Conservation (phyloP, 2,329 filamentous ascomycete species). For the Boeremia exigua region DNA sequence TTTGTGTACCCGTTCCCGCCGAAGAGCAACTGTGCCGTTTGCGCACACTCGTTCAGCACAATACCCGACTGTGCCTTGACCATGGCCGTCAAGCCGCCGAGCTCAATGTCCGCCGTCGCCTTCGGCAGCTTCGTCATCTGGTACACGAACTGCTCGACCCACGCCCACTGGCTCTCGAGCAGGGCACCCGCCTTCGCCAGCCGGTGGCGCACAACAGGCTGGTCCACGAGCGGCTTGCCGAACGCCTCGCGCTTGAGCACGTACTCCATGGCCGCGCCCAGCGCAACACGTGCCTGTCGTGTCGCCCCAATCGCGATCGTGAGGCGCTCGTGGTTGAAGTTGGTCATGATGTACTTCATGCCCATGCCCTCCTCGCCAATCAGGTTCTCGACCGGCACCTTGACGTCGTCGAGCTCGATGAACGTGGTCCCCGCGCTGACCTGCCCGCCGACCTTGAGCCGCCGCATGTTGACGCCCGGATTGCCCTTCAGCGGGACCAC, state of each 20-base stretch:
- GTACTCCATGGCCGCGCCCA: slow-evolving; percentile 67
- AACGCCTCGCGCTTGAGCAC: slow-evolving; percentile 71
- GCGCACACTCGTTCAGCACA: slow-evolving; percentile 73
- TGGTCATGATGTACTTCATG: slow-evolving; percentile 77
- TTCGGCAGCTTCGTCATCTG: slow-evolving; percentile 68
- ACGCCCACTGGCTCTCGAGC: slow-evolving; percentile 73
- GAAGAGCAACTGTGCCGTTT: slow-evolving; percentile 72
- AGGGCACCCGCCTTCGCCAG: slow-evolving; percentile 72
- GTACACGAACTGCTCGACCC: slow-evolving; percentile 74
- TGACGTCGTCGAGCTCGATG: slow-evolving; percentile 77
- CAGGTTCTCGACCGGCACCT: slow-evolving; percentile 72
- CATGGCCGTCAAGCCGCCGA: slow-evolving; percentile 75
- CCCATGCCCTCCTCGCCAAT: slow-evolving; percentile 73
- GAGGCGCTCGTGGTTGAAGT: slow-evolving; percentile 81
- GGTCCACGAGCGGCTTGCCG: slow-evolving; percentile 72
- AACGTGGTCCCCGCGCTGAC: slow-evolving; percentile 72
- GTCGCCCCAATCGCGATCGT: slow-evolving; percentile 70
- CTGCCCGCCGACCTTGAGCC: slow-evolving; percentile 71
- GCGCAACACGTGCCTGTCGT: slow-evolving; percentile 66
- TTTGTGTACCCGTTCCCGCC: slow-evolving; percentile 76
- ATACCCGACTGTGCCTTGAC: slow-evolving; percentile 76
- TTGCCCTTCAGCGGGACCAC: slow-evolving; percentile 73
- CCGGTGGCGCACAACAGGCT: slow-evolving; percentile 76
- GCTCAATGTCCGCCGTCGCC: slow-evolving; percentile 64
- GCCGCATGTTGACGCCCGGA: slow-evolving; percentile 70